A percentile compares a stretch with the other conserved stretches of the same genome.
Evolutionary conservation across 108 stramenopile genomes (phyloP).

Genomic region (Skeletonema grethae): DNA sequence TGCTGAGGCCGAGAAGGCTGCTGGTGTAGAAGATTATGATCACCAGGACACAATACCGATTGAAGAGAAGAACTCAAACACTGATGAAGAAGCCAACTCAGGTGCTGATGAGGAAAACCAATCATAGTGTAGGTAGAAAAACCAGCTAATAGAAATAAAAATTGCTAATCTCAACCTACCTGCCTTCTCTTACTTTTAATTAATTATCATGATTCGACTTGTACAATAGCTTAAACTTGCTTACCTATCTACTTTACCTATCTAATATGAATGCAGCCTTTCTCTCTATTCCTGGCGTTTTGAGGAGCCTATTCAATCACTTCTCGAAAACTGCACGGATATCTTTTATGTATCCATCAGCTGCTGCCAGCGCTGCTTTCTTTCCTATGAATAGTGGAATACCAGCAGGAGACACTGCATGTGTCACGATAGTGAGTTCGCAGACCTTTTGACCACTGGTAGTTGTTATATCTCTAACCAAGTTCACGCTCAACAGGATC

Average conservation of each 20-base stretch:
- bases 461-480: conserved; percentile 51
- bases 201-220: too few species aligned
- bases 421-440: conserved; percentile 64
- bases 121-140: background rate
- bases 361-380: conserved; percentile 50
- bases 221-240: background rate
- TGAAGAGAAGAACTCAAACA: conserved; percentile 51
- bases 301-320: background rate
- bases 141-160: background rate
- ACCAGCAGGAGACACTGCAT: conserved; percentile 53
- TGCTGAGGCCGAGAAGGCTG: conserved; percentile 24
- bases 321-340: conserved; percentile 53
- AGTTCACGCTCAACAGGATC: conserved; percentile 57
- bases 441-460: conserved; percentile 24
- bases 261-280: too few species aligned
- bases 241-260: background rate
- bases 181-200: too few species aligned
- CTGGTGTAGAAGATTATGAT: conserved; percentile 7
- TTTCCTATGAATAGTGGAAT: conserved; percentile 62
- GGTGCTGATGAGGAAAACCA: conserved; percentile 13
- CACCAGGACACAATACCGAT: conserved; percentile 6
- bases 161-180: too few species aligned
- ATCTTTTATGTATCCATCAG: conserved; percentile 62
- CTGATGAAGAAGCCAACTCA: conserved; percentile 23
- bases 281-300: too few species aligned